Evolutionary conservation across 129 eudicot species (phyloP).

Genomic region (Lactuca sativa): DNA sequence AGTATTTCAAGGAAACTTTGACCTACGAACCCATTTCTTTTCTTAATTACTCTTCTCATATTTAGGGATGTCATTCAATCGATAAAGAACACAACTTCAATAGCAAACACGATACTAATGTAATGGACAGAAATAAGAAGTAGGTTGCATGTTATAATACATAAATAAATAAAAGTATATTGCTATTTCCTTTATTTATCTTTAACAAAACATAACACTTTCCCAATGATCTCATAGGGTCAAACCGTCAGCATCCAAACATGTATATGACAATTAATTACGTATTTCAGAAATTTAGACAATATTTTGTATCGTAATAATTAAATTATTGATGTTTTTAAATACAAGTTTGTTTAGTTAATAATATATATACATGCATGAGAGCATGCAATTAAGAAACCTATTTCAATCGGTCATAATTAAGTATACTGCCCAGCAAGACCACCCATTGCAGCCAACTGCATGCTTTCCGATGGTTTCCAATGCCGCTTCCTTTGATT

Average conservation of each 20-base stretch:
- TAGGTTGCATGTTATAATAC: neutral
- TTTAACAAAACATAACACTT: too few species aligned
- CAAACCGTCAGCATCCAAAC: neutral
- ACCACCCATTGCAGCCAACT: conserved; percentile 70
- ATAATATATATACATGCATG: conserved; percentile 22
- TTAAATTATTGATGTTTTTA: conserved; percentile 10
- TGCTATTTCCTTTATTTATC: too few species aligned
- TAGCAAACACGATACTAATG: neutral
- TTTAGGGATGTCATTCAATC: too few species aligned
- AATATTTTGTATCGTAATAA: conserved; percentile 3
- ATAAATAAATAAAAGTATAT: too few species aligned
- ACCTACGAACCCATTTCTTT: too few species aligned
- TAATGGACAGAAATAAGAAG: too few species aligned
- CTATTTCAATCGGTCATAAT: conserved; percentile 33
- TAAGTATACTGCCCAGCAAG: conserved; percentile 54
- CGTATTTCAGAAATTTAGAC: conserved; percentile 6
- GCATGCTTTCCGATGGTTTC: conserved; percentile 87
- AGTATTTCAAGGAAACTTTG: too few species aligned
- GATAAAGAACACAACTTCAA: neutral
- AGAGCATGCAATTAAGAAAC: conserved; percentile 3
- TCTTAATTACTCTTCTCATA: too few species aligned
- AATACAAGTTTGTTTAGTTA: conserved; percentile 14
- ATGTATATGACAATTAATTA: neutral
- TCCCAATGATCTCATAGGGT: neutral
- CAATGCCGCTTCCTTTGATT: conserved; percentile 90